These are phyloP conservation scores for Nitzschia putrida DNA, from an alignment of 108 stramenopile species.

Conservation along the genomic window DNA sequence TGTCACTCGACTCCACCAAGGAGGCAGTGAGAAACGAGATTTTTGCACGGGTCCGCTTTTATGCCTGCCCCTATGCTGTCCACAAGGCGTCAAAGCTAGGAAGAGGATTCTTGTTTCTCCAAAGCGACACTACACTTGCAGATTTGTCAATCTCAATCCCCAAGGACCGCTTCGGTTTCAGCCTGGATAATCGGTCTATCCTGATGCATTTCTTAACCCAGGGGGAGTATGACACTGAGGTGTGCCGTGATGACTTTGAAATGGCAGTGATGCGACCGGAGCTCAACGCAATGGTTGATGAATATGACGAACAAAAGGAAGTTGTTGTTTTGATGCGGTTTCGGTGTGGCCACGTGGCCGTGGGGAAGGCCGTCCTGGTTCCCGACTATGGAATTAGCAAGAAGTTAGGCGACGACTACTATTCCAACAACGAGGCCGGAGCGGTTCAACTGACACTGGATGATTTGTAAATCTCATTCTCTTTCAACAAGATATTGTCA, in stretches of 20 bases:
- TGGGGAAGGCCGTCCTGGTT: constrained; percentile 64
- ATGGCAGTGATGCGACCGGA: constrained; percentile 57
- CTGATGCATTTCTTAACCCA: constrained; percentile 79
- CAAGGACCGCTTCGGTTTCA: constrained; percentile 32
- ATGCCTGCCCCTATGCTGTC: constrained; percentile 82
- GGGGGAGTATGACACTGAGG: constrained; percentile 80
- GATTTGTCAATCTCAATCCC: constrained; percentile 65
- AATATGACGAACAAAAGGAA: constrained; percentile 67
- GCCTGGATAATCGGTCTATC: constrained; percentile 45
- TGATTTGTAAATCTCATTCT: constrained; percentile 40
- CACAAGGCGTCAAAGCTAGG: constrained; percentile 48
- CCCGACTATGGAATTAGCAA: constrained; percentile 76
- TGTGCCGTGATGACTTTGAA: constrained; percentile 88
- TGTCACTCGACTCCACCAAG: constrained; percentile 47
- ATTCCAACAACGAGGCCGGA: constrained; percentile 42
- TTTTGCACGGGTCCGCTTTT: constrained; percentile 70
- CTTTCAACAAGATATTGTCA: not conserved
- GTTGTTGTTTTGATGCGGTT: constrained; percentile 72
- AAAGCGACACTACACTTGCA: constrained; percentile 66
- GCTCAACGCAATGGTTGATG: constrained; percentile 56
- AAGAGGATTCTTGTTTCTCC: constrained; percentile 78
- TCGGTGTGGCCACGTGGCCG: constrained; percentile 80
- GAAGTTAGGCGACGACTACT: constrained; percentile 75
- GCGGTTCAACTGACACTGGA: constrained; percentile 83
- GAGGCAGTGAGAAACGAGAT: constrained; percentile 64